phyloP scores from a whole-genome alignment of 2,329 filamentous ascomycete genomes.

The Lachnellula willkommii region DNA sequence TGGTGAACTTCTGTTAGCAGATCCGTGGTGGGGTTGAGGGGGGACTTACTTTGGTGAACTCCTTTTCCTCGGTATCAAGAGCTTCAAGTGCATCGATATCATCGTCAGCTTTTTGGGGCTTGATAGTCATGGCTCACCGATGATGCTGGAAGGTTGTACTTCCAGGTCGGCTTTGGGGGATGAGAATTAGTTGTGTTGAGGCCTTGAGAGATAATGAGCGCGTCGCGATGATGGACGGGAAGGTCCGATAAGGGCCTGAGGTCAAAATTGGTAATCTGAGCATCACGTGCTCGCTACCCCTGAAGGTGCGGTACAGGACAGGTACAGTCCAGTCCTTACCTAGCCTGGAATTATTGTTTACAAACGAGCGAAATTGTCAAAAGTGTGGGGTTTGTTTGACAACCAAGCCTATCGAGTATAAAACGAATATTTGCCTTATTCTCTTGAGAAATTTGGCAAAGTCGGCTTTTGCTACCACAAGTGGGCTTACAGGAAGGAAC shows the following conservation, averaged over 20 bases:
- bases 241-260: background rate
- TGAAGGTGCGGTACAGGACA: no score
- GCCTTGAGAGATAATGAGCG: background rate
- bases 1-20: background rate
- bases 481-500: no score
- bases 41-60: conserved; percentile 72
- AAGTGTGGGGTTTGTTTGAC: no score
- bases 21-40: background rate
- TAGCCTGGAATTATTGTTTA: no score
- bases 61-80: conserved; percentile 79
- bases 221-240: background rate
- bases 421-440: no score
- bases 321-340: no score
- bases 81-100: conserved; percentile 74
- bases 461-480: no score
- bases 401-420: no score
- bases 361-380: no score
- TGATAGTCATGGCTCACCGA: conserved; percentile 30
- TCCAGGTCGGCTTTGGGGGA: conserved; percentile 5
- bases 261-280: background rate
- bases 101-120: conserved; percentile 35
- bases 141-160: conserved; percentile 13
- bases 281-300: background rate
- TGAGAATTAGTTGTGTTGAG: background rate
- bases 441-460: no score